Evolutionary conservation across 768 basidiomycete species (phyloP).

Genomic region (Megacollybia marginata): DNA sequence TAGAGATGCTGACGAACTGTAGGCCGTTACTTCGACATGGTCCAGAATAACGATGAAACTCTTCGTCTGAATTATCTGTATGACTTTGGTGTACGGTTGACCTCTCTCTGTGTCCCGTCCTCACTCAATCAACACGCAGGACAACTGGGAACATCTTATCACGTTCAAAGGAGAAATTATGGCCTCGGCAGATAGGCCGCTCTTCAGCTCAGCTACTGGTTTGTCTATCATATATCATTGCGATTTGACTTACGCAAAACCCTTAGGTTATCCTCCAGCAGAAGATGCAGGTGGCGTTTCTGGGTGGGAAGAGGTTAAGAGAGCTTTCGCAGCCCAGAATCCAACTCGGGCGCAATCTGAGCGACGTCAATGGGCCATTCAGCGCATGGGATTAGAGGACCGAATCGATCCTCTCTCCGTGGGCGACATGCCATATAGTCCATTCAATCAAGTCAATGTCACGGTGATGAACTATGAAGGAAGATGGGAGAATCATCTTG

Average conservation of each 20-base stretch:
- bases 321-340: neutral
- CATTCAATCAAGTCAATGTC: constrained; percentile 3
- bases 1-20: constrained; percentile 1
- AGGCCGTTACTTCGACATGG: neutral
- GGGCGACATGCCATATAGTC: constrained; percentile 1
- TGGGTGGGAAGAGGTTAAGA: constrained; percentile 1
- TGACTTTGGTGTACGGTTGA: constrained; percentile 9
- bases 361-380: constrained; percentile 2
- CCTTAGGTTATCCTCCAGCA: constrained; percentile 1
- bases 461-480: constrained; percentile 5
- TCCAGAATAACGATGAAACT: constrained; percentile 4
- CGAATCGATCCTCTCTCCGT: constrained; percentile 1
- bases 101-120: neutral
- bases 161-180: neutral
- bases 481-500: constrained; percentile 4
- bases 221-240: neutral
- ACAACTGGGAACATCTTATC: neutral
- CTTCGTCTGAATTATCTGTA: constrained; percentile 11
- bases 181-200: neutral
- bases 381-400: constrained; percentile 1
- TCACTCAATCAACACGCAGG: neutral
- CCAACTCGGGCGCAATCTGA: neutral
- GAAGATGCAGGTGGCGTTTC: constrained; percentile 3
- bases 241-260: too few species aligned
- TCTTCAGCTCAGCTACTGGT: neutral